Conservation (phyloP, 352 stramenopile species). For the Globisporangium emineosum region DNA sequence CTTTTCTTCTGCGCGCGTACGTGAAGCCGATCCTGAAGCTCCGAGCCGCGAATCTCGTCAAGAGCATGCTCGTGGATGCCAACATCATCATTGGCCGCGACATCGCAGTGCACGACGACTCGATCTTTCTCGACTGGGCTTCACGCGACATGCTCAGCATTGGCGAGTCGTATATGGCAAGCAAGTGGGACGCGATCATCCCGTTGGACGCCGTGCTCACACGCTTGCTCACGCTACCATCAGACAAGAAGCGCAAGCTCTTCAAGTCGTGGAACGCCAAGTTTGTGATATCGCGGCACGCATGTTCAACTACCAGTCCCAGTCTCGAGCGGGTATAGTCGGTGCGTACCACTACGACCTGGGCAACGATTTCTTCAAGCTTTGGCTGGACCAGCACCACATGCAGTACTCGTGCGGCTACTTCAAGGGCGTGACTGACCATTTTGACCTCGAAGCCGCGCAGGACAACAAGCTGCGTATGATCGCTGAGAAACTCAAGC, state of each 20-base stretch:
- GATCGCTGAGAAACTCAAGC: slow-evolving; percentile 84
- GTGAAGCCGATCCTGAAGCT: slow-evolving; percentile 60
- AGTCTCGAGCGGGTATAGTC: slow-evolving; percentile 76
- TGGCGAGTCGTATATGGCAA: slow-evolving; percentile 83
- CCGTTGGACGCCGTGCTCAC: slow-evolving; percentile 70
- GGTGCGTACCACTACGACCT: slow-evolving; percentile 85
- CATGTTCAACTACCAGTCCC: slow-evolving; percentile 84
- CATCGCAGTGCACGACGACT: slow-evolving; percentile 69
- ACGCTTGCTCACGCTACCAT: slow-evolving; percentile 52
- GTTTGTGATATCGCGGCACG: slow-evolving; percentile 59
- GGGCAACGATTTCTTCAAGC: slow-evolving; percentile 88
- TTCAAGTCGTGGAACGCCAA: slow-evolving; percentile 84
- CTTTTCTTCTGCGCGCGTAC: slow-evolving; percentile 52
- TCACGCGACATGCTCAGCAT: slow-evolving; percentile 75
- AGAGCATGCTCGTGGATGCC: slow-evolving; percentile 64
- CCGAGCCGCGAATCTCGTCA: slow-evolving; percentile 68
- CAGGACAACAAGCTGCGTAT: slow-evolving; percentile 86
- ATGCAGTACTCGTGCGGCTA: slow-evolving; percentile 88
- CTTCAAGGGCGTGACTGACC: slow-evolving; percentile 69
- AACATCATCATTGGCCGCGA: slow-evolving; percentile 74
- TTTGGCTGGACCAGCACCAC: slow-evolving; percentile 76
- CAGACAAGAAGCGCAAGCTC: slow-evolving; percentile 72
- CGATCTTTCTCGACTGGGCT: slow-evolving; percentile 81
- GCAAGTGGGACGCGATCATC: slow-evolving; percentile 79
- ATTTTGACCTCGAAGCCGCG: slow-evolving; percentile 73